These are phyloP conservation scores for Pseudoscleropodium purum DNA, from an alignment of 225 moss, liverwort and hornwort species.

Conservation along the genomic window DNA sequence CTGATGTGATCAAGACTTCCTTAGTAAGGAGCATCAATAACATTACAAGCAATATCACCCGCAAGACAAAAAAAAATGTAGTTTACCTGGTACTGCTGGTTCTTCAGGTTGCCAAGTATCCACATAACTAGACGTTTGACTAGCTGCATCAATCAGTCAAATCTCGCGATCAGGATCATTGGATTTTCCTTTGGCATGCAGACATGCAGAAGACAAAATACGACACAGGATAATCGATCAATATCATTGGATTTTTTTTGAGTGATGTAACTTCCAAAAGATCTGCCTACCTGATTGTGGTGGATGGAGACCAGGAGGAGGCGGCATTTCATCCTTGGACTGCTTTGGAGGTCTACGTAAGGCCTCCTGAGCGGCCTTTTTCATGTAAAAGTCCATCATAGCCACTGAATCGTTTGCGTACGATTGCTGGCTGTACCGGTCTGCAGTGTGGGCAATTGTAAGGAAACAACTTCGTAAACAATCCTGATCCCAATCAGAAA, in stretches of 20 bases:
- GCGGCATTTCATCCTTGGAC: slow-evolving; percentile 82
- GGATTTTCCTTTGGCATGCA: not conserved
- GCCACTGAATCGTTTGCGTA: slow-evolving; percentile 84
- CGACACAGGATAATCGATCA: not conserved
- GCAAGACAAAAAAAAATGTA: not conserved
- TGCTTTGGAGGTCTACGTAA: slow-evolving; percentile 81
- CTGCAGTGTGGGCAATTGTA: slow-evolving; percentile 8
- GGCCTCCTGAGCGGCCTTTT: slow-evolving; percentile 95
- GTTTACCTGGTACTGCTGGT: slow-evolving; percentile 42
- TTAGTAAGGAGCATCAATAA: not conserved
- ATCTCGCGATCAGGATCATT: slow-evolving; percentile 24
- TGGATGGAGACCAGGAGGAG: slow-evolving; percentile 45
- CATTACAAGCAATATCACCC: not conserved
- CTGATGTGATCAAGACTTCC: not conserved
- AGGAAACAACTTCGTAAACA: not conserved
- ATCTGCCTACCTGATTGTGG: slow-evolving; percentile 42
- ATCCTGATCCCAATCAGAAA: not conserved
- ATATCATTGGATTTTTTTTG: not conserved
- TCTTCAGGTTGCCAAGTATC: slow-evolving; percentile 73
- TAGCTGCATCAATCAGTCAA: slow-evolving; percentile 24
- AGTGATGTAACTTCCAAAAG: not conserved
- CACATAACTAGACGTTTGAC: slow-evolving; percentile 38
- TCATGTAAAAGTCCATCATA: slow-evolving; percentile 99
- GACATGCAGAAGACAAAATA: not conserved
- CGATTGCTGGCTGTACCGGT: slow-evolving; percentile 38